Base-by-base conservation (phyloP, 495 filamentous ascomycete genomes). In the Saxispiralis lemnorum region DNA sequence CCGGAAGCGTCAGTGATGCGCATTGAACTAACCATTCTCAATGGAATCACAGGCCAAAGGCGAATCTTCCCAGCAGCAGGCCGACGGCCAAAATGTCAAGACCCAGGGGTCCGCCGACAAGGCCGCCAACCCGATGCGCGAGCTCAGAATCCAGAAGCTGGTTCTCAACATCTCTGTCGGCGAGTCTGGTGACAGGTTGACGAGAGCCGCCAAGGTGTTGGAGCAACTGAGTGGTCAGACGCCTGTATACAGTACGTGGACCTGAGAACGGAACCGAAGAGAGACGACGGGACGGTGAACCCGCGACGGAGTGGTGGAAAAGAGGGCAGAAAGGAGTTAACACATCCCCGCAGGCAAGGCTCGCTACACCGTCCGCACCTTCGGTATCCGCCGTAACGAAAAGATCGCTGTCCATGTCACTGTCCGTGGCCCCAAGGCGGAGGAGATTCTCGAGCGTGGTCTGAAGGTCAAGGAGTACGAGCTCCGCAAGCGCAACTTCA, bases 391-490 rank as follows among this genome's bases (percentile, higher is more conserved):
- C 63, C 85, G 89, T 81, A 96, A 97, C 78, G 89, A 97, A 66
- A 97, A 96, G 80, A 96, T 97, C 60, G 74, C 92, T 52, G 92
- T 99, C 47, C 92, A 99, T 71, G 92, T 99, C 62, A 99, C 92
- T 63, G 86, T 99, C 69, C 89, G 92, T 62, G 92, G 92, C 56
- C 85, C 92, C 69, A 99, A 99, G 78, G 92, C 92, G 48, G 92
- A 99, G 77, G 92, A 99, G 70, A 99, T 99, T 61, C 78, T 99
- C 60, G 92, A 99, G 82, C 87, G 92, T 72, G 92, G 92, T 61
- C 78, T 99, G 57, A 96, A 96, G 78, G 92, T 99, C 75, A 99
- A 99, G 84, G 89, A 97, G 70, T 99, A 96, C 72, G 92, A 99
- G 67, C 70, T 99, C 49, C 76, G 83, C 68, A 94, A 93, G 79